These are phyloP conservation scores for Tolypocladium tropicale DNA, from an alignment of 2,329 filamentous ascomycete species.

Conservation along the genomic window DNA sequence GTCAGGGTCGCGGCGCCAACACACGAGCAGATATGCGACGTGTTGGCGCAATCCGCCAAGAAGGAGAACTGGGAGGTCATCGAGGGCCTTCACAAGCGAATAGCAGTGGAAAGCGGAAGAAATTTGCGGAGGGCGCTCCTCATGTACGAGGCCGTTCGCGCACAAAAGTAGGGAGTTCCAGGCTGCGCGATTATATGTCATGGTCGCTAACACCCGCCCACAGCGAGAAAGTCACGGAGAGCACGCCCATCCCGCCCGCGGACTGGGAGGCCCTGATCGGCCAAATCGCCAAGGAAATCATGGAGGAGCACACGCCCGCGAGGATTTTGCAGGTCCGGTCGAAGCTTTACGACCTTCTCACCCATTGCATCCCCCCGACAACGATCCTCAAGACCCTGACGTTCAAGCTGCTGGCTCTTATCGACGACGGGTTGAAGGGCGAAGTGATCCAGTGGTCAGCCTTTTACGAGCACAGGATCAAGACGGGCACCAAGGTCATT, in stretches of 20 bases:
- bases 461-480: constrained; percentile 93
- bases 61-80: constrained; percentile 77
- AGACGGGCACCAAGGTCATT: constrained; percentile 87
- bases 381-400: constrained; percentile 91
- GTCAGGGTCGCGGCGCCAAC: constrained; percentile 86
- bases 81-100: constrained; percentile 66
- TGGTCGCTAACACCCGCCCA: constrained; percentile 16
- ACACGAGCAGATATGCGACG: constrained; percentile 72
- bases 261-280: constrained; percentile 93
- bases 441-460: constrained; percentile 94
- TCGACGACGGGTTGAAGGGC: constrained; percentile 81
- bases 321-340: constrained; percentile 79
- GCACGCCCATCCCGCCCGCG: constrained; percentile 81
- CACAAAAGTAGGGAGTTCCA: constrained; percentile 68
- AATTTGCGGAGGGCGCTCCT: constrained; percentile 83
- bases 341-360: constrained; percentile 93
- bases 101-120: constrained; percentile 81
- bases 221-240: constrained; percentile 84
- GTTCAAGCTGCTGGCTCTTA: constrained; percentile 79
- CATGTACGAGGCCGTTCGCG: constrained; percentile 96
- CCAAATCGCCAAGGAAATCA: constrained; percentile 85
- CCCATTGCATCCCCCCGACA: constrained; percentile 92
- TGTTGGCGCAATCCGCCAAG: constrained; percentile 59
- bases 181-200: neutral
- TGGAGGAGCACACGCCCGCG: constrained; percentile 84